Evolutionary conservation across 2,329 filamentous ascomycete genomes (phyloP).

Genomic region (Nothomitra cinnamomea): DNA sequence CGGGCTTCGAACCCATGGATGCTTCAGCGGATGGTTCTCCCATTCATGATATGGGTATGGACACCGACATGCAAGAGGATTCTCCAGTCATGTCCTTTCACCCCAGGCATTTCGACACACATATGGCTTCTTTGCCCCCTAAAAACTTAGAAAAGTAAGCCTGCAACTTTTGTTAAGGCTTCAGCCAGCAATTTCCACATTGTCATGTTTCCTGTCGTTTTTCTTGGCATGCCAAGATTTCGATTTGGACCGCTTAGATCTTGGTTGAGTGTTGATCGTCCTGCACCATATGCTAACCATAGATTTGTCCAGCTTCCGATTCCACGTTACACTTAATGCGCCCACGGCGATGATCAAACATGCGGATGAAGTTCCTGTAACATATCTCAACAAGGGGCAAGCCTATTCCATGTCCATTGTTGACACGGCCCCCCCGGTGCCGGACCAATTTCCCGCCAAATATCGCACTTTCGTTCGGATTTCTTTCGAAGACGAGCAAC

Average conservation of each 20-base stretch:
- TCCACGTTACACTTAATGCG: conserved; percentile 76
- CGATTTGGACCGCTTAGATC: neutral
- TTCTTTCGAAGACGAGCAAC: conserved; percentile 92
- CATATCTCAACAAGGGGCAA: conserved; percentile 94
- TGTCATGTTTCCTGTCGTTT: neutral
- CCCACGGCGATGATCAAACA: conserved; percentile 94
- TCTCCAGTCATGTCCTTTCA: conserved; percentile 21
- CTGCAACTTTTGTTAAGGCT: neutral
- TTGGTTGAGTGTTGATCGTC: conserved; percentile 10
- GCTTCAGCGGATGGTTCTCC: conserved; percentile 23
- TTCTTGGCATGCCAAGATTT: neutral
- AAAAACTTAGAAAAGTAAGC: conserved; percentile 27
- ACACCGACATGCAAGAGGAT: conserved; percentile 43
- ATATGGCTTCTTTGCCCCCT: neutral
- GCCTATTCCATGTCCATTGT: conserved; percentile 75
- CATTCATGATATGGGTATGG: conserved; percentile 36
- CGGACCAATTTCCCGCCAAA: conserved; percentile 41
- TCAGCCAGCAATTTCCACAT: neutral
- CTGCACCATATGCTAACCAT: neutral
- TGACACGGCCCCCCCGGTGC: conserved; percentile 51
- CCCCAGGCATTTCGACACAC: neutral
- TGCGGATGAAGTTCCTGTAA: conserved; percentile 82
- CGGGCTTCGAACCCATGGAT: conserved; percentile 36
- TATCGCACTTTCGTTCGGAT: conserved; percentile 90
- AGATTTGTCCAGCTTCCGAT: conserved; percentile 48